Evolutionary conservation across 768 basidiomycete species (phyloP), one percentile per base, ranked within the genome.

Genomic region (Mycena rebaudengoi): DNA sequence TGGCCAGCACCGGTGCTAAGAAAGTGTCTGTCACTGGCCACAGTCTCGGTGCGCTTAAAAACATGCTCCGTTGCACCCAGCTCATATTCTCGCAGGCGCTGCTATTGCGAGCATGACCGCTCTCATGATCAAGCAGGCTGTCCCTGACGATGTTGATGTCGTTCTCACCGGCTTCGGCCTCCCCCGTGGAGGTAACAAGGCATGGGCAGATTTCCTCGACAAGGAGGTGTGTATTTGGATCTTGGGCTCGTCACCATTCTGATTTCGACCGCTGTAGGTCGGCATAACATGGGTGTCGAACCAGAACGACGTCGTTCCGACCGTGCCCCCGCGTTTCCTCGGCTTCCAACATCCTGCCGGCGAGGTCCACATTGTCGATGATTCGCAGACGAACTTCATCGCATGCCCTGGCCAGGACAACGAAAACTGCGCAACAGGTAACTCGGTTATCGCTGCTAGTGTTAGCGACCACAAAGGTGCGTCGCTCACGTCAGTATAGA

Each of bases 91-190:
- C 25, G 23, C 57, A 72, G 79, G 83, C 32, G 83, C 80, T 11
- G 83, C 83, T 3, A 74, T 85, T 39, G 80, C 83, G n/a, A 74
- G 76, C 30, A 75, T 85, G 61, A 82, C 83, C 64, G 79, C 78
- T 4, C 68, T 81, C 43, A 73, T 80, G 71, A 74, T 85, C 37
- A 73, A 71, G 32, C 69, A 72, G 57, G 57, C 72, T 13, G 75
- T 84, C 33, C 73, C 75, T 45, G 56, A 76, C 2, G 74, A 74
- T 16, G 64, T 79, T 18, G 21, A 64, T 1, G 65, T 83, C 60
- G 74, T 65, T 2, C 74, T 79, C 2, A 75, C 75, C 14, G 74
- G 78, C 25, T 82, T 81, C 55, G 82, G 82, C 16, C 74, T 81
- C n/a, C 83, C 83, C 0, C 74, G 83, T 4, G 78, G 78, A 20